Percentiles rank a stretch among this genome's conserved stretches.
Conservation (phyloP, 2,329 filamentous ascomycete species). For the Samsoniella hepiali region DNA sequence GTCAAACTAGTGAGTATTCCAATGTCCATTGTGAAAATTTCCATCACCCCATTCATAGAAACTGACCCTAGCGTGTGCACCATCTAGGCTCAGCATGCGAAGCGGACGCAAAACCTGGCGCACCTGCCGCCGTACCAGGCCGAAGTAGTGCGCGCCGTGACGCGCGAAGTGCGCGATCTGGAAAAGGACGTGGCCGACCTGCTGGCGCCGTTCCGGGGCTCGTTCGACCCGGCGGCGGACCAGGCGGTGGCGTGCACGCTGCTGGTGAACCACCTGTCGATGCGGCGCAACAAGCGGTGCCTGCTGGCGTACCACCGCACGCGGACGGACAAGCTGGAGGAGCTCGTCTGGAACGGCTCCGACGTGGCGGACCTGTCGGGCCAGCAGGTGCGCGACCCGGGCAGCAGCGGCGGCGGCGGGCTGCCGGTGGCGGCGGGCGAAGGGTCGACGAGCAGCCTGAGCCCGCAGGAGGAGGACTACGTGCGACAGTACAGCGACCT, state of each 20-base stretch:
- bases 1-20: conserved; percentile 68
- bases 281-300: conserved; percentile 94
- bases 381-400: conserved; percentile 48
- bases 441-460: conserved; percentile 69
- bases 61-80: neutral
- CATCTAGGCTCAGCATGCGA: conserved; percentile 83
- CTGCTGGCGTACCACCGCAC: conserved; percentile 91
- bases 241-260: conserved; percentile 83
- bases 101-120: conserved; percentile 81
- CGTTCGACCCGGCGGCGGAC: conserved; percentile 80
- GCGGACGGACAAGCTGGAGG: conserved; percentile 85
- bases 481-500: conserved; percentile 88
- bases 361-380: conserved; percentile 72
- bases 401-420: conserved; percentile 27
- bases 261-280: conserved; percentile 89
- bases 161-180: conserved; percentile 88
- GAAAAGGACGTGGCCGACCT: conserved; percentile 79
- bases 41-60: conserved; percentile 21
- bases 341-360: conserved; percentile 86
- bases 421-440: conserved; percentile 46
- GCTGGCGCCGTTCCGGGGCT: conserved; percentile 76
- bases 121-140: conserved; percentile 90
- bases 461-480: conserved; percentile 95
- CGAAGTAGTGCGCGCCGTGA: conserved; percentile 81
- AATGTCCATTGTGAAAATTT: neutral